A percentile compares a stretch with the other conserved stretches of the same genome.
Evolutionary conservation across 352 stramenopile species (phyloP).

Genomic region (Phytophthora citricola): DNA sequence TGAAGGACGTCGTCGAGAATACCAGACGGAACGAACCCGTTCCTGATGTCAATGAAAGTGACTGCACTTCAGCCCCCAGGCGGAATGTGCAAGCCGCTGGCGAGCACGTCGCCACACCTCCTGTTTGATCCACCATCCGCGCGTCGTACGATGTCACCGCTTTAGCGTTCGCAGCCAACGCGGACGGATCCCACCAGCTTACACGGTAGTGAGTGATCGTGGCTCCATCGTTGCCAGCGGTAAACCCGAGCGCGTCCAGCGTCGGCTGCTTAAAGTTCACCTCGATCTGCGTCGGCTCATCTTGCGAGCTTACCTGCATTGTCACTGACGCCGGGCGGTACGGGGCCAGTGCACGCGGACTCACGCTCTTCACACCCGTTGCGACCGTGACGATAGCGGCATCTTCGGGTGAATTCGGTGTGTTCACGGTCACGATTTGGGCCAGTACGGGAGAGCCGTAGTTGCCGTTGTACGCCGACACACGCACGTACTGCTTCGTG

Average conservation of each 20-base stretch:
- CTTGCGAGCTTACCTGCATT: slow-evolving; percentile 76
- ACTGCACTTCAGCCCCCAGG: slow-evolving; percentile 93
- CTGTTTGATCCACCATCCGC: slow-evolving; percentile 47
- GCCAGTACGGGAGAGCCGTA: slow-evolving; percentile 75
- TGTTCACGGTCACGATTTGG: slow-evolving; percentile 40
- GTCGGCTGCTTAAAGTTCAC: slow-evolving; percentile 76
- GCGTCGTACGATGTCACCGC: slow-evolving; percentile 58
- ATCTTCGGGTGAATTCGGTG: slow-evolving; percentile 21
- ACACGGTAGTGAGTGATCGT: slow-evolving; percentile 73
- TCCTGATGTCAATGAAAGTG: slow-evolving; percentile 73
- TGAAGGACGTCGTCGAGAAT: slow-evolving; percentile 52
- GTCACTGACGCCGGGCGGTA: slow-evolving; percentile 74
- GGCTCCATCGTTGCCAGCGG: slow-evolving; percentile 53
- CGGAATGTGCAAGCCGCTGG: slow-evolving; percentile 80
- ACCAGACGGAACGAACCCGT: slow-evolving; percentile 78
- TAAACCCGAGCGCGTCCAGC: slow-evolving; percentile 72
- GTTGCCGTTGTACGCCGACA: slow-evolving; percentile 91
- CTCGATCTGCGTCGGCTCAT: slow-evolving; percentile 84
- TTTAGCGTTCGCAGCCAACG: slow-evolving; percentile 41
- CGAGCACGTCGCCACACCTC: slow-evolving; percentile 38
- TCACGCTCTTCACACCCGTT: slow-evolving; percentile 39
- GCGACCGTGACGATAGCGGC: slow-evolving; percentile 17
- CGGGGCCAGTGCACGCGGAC: slow-evolving; percentile 57
- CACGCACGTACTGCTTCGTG: slow-evolving; percentile 87
- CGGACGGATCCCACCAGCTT: slow-evolving; percentile 58